phyloP scores from a whole-genome alignment of 2,329 filamentous ascomycete species.

The Truncatella angustata region DNA sequence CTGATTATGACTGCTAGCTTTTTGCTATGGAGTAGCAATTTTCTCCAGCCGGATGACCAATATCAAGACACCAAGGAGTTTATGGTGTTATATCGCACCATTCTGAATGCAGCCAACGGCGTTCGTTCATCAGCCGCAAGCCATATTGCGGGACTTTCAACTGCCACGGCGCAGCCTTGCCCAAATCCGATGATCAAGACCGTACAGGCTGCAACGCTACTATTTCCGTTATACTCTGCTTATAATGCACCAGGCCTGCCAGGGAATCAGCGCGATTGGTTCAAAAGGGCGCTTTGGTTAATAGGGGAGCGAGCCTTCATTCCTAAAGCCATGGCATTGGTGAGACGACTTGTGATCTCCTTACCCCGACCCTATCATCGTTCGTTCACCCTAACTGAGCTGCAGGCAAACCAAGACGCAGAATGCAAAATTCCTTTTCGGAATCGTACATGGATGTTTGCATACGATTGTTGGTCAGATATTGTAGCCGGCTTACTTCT shows the following conservation, averaged over 20 bases:
- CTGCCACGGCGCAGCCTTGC: background rate
- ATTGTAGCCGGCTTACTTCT: too few species aligned
- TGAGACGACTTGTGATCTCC: too few species aligned
- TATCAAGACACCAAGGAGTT: background rate
- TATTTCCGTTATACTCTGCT: background rate
- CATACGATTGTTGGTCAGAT: too few species aligned
- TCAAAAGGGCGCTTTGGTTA: background rate
- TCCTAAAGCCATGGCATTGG: background rate
- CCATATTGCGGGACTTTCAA: too few species aligned
- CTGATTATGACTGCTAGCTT: background rate
- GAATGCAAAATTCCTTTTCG: too few species aligned
- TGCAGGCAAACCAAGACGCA: too few species aligned
- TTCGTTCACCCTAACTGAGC: too few species aligned
- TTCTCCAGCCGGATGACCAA: background rate
- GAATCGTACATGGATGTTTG: too few species aligned
- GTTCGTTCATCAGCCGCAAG: background rate
- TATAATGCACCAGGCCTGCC: background rate
- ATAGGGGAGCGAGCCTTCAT: background rate
- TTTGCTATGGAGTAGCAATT: background rate
- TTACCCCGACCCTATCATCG: too few species aligned
- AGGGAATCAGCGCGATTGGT: background rate
- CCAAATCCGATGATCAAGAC: background rate
- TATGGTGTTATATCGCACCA: background rate
- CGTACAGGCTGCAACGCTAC: background rate
- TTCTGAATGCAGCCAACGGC: background rate